phyloP scores from a whole-genome alignment of 805 yeast species.

The Jamesozyma lodderae region DNA sequence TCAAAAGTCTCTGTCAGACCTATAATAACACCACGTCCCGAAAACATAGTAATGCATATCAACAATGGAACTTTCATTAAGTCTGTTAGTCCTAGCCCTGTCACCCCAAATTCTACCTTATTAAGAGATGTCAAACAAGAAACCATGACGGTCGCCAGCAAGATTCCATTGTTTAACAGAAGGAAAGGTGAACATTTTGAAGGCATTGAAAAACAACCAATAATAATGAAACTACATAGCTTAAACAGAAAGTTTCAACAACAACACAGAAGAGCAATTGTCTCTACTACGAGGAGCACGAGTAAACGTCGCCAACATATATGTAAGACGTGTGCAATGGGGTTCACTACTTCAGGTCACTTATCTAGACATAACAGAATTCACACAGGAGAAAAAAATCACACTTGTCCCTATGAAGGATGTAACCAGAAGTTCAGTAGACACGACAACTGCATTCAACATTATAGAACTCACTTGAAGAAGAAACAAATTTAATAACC shows the following conservation, averaged over 20 bases:
- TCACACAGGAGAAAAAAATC: constrained; percentile 88
- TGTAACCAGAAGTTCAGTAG: constrained; percentile 81
- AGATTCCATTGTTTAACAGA: constrained; percentile 2
- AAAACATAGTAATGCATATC: too few species aligned
- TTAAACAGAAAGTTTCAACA: neutral
- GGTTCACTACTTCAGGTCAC: constrained; percentile 83
- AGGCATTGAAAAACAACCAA: constrained; percentile 3
- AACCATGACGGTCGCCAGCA: constrained; percentile 2
- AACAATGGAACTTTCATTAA: too few species aligned
- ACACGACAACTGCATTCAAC: constrained; percentile 92
- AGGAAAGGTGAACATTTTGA: neutral
- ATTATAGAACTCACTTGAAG: constrained; percentile 70
- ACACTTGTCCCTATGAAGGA: constrained; percentile 68
- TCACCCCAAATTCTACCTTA: too few species aligned
- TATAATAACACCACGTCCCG: too few species aligned
- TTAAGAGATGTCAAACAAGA: too few species aligned
- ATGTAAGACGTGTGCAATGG: constrained; percentile 27
- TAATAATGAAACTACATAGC: constrained; percentile 2
- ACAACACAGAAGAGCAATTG: neutral
- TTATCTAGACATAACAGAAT: constrained; percentile 80
- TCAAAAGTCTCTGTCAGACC: too few species aligned
- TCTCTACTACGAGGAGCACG: neutral
- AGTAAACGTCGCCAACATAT: constrained; percentile 16
- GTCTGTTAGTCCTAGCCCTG: neutral
- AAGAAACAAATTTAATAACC: too few species aligned